Evolutionary conservation across 2,329 filamentous ascomycete species (phyloP), one percentile per base, ranked within the genome.

Genomic region (Phaeosphaeriaceae sp.): DNA sequence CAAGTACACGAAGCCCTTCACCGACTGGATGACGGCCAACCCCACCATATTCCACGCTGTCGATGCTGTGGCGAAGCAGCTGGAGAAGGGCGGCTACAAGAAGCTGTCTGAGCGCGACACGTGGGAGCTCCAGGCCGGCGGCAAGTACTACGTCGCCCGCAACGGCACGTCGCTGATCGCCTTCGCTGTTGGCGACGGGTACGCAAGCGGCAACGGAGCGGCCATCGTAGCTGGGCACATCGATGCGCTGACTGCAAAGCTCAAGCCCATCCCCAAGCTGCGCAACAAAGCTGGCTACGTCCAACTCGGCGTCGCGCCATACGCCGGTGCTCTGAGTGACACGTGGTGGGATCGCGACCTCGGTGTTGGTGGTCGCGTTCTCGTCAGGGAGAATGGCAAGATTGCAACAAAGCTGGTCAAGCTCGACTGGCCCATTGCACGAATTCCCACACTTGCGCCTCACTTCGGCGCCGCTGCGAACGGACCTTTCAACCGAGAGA

Each of bases 291-390:
- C 91, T 31, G 94, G 95, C 53, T 99, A 92, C 73, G 78, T 92
- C 25, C 92, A 98, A 81, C 85, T 98, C 7, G 94, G 92, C 22
- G 92, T 98, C 53, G 93, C 95, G 2, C 95, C 91, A 0, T 99
- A 98, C 75, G 94, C 93, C 10, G 94, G 95, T 51, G 93, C 84
- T 1, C 80, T 98, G 61, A 95, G 93, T 74, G 83, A 84, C 62
- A 98, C 95, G 1, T 98, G 95, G 95, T 98, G 93, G 94, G 95
- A 98, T 77, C 88, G 95, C 40, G 95, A 99, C 77, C 85, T 99
- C 51, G 89, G 91, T 65, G 91, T 98, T 68, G 95, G 93, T 63
- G 95, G 95, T 41, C 85, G 93, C 46, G 94, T 98, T 3, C 83
- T 98, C 49, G 89, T 98, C 47, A 91, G 89, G 63, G 89, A 97